Percentiles rank a stretch among this genome's conserved stretches.
These are phyloP conservation scores for Spatholobus suberectus DNA, from an alignment of 306 rosid genomes.

Conservation along the genomic window DNA sequence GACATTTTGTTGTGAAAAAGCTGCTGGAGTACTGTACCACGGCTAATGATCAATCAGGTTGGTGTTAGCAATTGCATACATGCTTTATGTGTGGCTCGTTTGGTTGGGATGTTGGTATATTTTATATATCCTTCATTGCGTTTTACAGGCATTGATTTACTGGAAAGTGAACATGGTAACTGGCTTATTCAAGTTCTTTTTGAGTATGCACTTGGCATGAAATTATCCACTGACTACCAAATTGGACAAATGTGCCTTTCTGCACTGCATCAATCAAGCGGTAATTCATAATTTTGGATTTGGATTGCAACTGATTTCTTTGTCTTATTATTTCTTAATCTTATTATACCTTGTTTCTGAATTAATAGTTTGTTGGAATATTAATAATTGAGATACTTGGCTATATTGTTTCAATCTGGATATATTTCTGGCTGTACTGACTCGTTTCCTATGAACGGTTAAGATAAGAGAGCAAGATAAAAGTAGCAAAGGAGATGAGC, in stretches of 20 bases:
- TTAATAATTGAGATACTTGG: slow-evolving; percentile 5
- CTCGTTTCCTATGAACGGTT: too few relatives aligned
- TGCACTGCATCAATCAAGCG: slow-evolving; percentile 80
- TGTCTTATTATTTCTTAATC: slow-evolving; percentile 19
- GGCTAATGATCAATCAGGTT: slow-evolving; percentile 66
- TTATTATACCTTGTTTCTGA: slow-evolving; percentile 2
- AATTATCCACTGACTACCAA: slow-evolving; percentile 62
- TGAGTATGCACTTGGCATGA: slow-evolving; percentile 80
- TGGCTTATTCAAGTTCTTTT: slow-evolving; percentile 71
- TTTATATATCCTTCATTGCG: slow-evolving; percentile 30
- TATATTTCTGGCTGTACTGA: background rate
- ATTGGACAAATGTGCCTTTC: slow-evolving; percentile 63
- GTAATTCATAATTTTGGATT: slow-evolving; percentile 58
- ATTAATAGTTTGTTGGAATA: background rate
- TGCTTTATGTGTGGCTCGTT: slow-evolving; percentile 21
- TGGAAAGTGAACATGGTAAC: slow-evolving; percentile 36
- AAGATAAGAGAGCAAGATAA: background rate
- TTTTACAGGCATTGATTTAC: slow-evolving; percentile 55
- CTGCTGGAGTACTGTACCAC: slow-evolving; percentile 54
- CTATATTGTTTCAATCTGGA: slow-evolving; percentile 14
- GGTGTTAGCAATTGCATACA: slow-evolving; percentile 42
- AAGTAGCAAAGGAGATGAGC: background rate
- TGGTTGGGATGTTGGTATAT: slow-evolving; percentile 25
- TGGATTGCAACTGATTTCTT: background rate
- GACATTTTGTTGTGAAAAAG: slow-evolving; percentile 46